Evolutionary conservation across 1,284 basidiomycete species (phyloP), one percentile per base, ranked within the genome.

Genomic region (Peniophora sp.): DNA sequence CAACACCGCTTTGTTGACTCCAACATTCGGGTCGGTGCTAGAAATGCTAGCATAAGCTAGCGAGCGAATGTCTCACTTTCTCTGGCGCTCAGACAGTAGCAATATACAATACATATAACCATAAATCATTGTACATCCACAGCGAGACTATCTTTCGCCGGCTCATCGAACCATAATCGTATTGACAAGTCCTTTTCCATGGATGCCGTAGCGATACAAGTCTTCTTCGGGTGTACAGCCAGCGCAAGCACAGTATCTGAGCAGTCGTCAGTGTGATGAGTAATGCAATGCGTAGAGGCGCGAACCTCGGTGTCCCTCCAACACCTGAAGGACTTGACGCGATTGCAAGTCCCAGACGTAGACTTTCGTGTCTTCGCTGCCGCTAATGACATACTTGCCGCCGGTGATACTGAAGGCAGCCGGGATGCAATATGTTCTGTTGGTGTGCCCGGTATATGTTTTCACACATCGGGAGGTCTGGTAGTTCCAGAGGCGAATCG

Each of bases 301-400:
- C 74, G 25, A 55, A 89, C 89, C 91, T 69, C 83, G 73, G 66
- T 94, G 92, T 1, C 87, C 91, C 56, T 88, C 81, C 16, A 96
- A 71, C 0, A 81, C 70, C 59, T 89, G 85, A 6, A 87, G 67
- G 5, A 95, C 70, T 58, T 88, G 74, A 27, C 92, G 78, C 2
- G 80, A 85, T 65, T 97, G 94, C 50, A 98, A 63, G 65, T 97
- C 89, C 93, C 94, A 99, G 22, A 97, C 71, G 56, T 90, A 86
- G 14, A 96, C 71, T 59, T 88, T 90, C 55, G 81, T 78, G 62
- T 98, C 94, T 70, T 98, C 96, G 51, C 89, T 92, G 0, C 95
- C 96, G 48, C 89, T 83, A 3, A 96, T 75, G 47, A 99, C 78
- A 64, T 84, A 87, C 57, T 81, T 78, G 19, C 68, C 62, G 27